Evolutionary conservation across 495 filamentous ascomycete genomes (phyloP), one percentile per base, ranked within the genome.

Genomic region (Lindgomyces ingoldianus): DNA sequence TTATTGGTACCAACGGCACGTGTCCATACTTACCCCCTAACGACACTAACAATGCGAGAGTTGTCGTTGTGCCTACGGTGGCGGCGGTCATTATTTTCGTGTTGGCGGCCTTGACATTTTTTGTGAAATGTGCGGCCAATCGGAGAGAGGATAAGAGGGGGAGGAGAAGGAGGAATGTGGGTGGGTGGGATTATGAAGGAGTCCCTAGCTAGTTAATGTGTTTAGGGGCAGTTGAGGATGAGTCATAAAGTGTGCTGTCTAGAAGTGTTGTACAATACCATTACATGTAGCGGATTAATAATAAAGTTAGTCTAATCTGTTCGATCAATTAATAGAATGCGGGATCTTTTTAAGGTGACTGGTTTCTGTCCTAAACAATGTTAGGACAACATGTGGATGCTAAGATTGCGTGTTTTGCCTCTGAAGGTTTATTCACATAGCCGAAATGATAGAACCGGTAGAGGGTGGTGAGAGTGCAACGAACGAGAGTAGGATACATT

Each of bases 101-200:
- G 26, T 75, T 87, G 30, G 77, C 83, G 1, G 81, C 78, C 6
- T 72, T 88, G 75, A 87, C 84, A 0, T 50, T 87, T 14, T 86
- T 88, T 65, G 80, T 86, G 49, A 88, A 88, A 67, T 85, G 83
- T 64, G 85, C 84, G 52, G 78, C 82, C 25, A 87, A 87, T 69
- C 69, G 85, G 24, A 74, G 81, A 26, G 81, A 76, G 44, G 80
- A 77, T 27, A 76, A 79, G 49, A 77, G 80, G 47, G 73, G 80
- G 51, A 80, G 77, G 70, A 75, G 81, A 53, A 81, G 78, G 71
- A 81, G 79, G 64, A 71, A 76, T 6, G 81, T 79, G 42, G 79
- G 81, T 44, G 84, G 85, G 0, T 86, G 84, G 82, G 83, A 86
- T 44, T 89, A 89, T 74, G 86, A 89, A 67, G 85, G 85, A 19